These are phyloP conservation scores for Orbilia oligospora DNA, from an alignment of 2,329 filamentous ascomycete genomes.

Conservation along the genomic window DNA sequence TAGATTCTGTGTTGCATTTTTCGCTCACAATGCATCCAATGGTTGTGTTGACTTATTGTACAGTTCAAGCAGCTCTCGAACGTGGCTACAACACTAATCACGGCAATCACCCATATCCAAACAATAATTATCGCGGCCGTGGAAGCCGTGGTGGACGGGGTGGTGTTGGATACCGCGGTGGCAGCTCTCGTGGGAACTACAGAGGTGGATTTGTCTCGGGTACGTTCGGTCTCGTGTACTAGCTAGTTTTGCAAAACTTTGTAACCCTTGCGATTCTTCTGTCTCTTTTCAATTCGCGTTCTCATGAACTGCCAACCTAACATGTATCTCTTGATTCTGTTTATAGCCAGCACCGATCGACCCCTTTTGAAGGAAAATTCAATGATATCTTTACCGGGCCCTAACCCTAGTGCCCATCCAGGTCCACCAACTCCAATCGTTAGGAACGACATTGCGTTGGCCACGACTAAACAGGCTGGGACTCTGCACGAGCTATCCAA, in stretches of 20 bases:
- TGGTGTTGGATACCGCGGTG: slow-evolving; percentile 34
- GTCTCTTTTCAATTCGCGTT: slow-evolving; percentile 2
- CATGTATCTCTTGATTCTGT: slow-evolving; percentile 9
- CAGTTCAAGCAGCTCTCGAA: slow-evolving; percentile 33
- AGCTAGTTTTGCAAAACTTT: background rate
- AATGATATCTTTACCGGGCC: slow-evolving; percentile 22
- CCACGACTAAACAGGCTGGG: slow-evolving; percentile 35
- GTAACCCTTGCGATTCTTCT: background rate
- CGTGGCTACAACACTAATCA: slow-evolving; percentile 24
- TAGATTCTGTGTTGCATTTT: background rate
- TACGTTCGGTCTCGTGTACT: slow-evolving; percentile 26
- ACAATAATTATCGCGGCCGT: slow-evolving; percentile 46
- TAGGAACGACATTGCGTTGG: slow-evolving; percentile 47
- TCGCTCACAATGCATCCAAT: background rate
- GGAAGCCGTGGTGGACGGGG: slow-evolving; percentile 42
- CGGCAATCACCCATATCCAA: slow-evolving; percentile 30
- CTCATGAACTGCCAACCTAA: slow-evolving; percentile 2
- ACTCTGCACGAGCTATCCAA: slow-evolving; percentile 49
- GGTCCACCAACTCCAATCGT: slow-evolving; percentile 52
- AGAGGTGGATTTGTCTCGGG: slow-evolving; percentile 41
- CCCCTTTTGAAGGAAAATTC: slow-evolving; percentile 42
- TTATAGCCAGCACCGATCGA: slow-evolving; percentile 48
- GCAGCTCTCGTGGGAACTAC: slow-evolving; percentile 32
- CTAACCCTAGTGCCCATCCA: slow-evolving; percentile 12
- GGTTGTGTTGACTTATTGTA: slow-evolving; percentile 11